Conservation (phyloP, 2,329 filamentous ascomycete species). For the Claviceps citrina region DNA sequence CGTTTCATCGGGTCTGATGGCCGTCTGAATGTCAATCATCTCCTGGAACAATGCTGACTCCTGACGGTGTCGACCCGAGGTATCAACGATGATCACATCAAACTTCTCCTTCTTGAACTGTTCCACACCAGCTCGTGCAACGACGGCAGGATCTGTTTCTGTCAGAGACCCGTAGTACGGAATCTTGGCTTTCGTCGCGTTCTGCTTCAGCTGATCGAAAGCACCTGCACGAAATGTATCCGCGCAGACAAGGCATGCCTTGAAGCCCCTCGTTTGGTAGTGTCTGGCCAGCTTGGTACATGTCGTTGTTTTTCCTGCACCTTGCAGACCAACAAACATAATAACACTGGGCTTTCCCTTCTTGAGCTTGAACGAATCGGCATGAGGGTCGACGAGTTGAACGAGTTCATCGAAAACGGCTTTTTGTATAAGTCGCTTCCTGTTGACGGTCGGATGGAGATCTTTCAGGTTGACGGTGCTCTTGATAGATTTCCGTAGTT, state of each 20-base stretch:
- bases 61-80: conserved; percentile 84
- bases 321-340: conserved; percentile 98
- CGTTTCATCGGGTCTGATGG: conserved; percentile 84
- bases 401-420: conserved; percentile 95
- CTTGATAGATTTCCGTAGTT: conserved; percentile 86
- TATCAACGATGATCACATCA: conserved; percentile 97
- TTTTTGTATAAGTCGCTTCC: conserved; percentile 96
- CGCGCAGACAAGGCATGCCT: conserved; percentile 84
- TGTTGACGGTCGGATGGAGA: conserved; percentile 80
- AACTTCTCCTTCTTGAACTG: conserved; percentile 99
- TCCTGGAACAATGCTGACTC: conserved; percentile 91
- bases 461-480: conserved; percentile 87
- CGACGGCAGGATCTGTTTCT: conserved; percentile 86
- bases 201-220: conserved; percentile 97
- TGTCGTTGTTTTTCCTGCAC: conserved; percentile 93
- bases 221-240: conserved; percentile 97
- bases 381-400: conserved; percentile 85
- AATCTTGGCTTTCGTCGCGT: conserved; percentile 96
- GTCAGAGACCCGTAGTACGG: conserved; percentile 96
- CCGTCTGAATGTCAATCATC: conserved; percentile 91
- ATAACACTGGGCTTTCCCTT: conserved; percentile 94
- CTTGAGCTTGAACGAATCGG: conserved; percentile 89
- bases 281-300: conserved; percentile 93
- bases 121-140: conserved; percentile 88
- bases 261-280: conserved; percentile 88